phyloP scores from a whole-genome alignment of 192 early-diverging fungal genomes.

The Glomus cerebriforme region DNA sequence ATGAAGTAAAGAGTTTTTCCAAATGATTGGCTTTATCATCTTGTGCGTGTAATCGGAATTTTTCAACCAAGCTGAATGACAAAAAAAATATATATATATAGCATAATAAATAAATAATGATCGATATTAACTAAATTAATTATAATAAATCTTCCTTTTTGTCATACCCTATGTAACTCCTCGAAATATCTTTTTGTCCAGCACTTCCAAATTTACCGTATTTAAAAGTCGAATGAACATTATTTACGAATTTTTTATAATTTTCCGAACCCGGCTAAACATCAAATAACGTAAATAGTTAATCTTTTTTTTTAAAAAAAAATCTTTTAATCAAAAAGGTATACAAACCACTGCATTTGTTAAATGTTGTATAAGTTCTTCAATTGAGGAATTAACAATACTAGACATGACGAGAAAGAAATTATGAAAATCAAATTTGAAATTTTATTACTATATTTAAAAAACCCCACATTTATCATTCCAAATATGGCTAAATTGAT shows the following conservation, averaged over 20 bases:
- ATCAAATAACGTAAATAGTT: neutral
- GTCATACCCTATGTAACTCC: constrained; percentile 12
- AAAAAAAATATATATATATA: too few relatives aligned
- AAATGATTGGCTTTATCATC: neutral
- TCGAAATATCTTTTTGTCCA: neutral
- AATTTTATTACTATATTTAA: neutral
- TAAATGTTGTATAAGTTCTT: constrained; percentile 8
- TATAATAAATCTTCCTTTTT: neutral
- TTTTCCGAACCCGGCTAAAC: neutral
- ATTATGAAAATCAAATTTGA: neutral
- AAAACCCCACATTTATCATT: neutral
- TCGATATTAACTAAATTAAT: neutral
- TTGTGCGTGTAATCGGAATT: constrained; percentile 20
- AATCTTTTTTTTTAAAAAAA: neutral
- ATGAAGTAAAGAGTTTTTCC: neutral
- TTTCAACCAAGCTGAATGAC: neutral
- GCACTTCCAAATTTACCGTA: constrained; percentile 22
- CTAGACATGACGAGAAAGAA: neutral
- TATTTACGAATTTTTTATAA: constrained; percentile 10
- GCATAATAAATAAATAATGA: neutral
- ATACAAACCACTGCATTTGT: neutral
- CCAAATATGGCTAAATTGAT: neutral
- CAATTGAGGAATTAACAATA: neutral
- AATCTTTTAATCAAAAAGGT: neutral
- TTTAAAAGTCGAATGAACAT: neutral